Evolutionary conservation across 2,329 filamentous ascomycete species (phyloP).

Genomic region (Clonostachys solani): DNA sequence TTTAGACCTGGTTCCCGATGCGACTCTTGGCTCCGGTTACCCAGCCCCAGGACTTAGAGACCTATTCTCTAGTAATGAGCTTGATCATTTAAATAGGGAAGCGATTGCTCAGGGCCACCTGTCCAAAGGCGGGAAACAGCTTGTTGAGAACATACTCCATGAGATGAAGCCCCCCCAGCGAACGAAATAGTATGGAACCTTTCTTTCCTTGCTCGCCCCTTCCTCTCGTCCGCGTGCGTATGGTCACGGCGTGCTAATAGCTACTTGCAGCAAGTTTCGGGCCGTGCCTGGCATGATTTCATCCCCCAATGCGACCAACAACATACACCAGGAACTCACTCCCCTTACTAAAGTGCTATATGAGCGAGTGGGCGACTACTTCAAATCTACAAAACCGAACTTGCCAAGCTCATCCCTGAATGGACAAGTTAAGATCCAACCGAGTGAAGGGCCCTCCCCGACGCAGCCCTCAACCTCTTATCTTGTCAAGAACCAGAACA

Average conservation of each 20-base stretch:
- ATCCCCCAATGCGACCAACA: constrained; percentile 11
- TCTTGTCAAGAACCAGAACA: not conserved
- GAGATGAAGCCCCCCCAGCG: constrained; percentile 69
- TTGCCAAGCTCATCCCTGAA: constrained; percentile 9
- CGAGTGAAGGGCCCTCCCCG: too few species aligned
- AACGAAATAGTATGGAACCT: constrained; percentile 56
- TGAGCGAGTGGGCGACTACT: constrained; percentile 32
- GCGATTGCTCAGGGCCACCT: constrained; percentile 51
- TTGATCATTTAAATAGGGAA: constrained; percentile 70
- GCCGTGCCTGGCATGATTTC: constrained; percentile 13
- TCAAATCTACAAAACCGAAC: constrained; percentile 29
- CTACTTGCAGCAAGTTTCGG: constrained; percentile 46
- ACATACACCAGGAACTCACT: constrained; percentile 36
- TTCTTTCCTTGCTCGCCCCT: not conserved
- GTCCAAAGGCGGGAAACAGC: constrained; percentile 65
- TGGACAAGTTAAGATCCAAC: too few species aligned
- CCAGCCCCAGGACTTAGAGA: constrained; percentile 45
- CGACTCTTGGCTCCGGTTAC: constrained; percentile 52
- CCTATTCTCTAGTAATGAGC: constrained; percentile 46
- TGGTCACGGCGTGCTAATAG: constrained; percentile 13
- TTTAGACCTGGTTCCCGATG: constrained; percentile 64
- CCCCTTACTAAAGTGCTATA: constrained; percentile 40
- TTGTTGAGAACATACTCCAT: constrained; percentile 69
- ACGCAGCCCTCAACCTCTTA: not conserved
- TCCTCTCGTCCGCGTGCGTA: too few species aligned